phyloP scores from a whole-genome alignment of 2,329 filamentous ascomycete genomes.

The Teratosphaeria zuluensis region DNA sequence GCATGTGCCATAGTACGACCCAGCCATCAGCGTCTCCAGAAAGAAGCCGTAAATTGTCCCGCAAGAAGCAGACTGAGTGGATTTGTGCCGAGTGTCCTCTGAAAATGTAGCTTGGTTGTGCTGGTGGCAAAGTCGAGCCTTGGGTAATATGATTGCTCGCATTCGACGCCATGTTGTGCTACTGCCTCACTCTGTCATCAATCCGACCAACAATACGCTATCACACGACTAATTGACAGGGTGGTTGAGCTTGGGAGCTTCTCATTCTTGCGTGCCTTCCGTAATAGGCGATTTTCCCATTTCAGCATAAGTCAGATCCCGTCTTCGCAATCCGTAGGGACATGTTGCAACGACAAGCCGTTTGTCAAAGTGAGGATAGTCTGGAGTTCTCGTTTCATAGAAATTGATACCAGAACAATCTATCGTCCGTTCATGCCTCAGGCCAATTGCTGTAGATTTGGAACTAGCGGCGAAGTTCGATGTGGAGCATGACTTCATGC shows the following conservation, averaged over 20 bases:
- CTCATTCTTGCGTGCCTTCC: not conserved
- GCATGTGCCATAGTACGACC: conserved; percentile 75
- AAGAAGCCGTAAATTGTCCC: conserved; percentile 63
- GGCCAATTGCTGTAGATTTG: no score
- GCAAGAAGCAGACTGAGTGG: conserved; percentile 65
- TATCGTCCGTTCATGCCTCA: no score
- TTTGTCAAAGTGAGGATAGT: no score
- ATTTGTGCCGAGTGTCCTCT: conserved; percentile 77
- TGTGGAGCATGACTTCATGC: not conserved
- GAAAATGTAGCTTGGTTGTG: conserved; percentile 59
- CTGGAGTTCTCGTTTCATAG: no score
- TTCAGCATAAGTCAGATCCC: not conserved
- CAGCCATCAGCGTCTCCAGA: conserved; percentile 88
- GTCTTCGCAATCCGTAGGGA: no score
- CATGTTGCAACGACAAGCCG: no score
- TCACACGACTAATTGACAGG: not conserved
- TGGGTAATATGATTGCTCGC: not conserved
- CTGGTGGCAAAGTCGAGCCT: conserved; percentile 29
- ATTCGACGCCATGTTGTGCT: not conserved
- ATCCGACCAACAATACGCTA: not conserved
- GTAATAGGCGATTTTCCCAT: not conserved
- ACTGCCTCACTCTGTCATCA: not conserved
- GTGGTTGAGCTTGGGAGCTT: no score
- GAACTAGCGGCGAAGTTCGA: no score
- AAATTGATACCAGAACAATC: no score